Percentiles rank a stretch among this genome's conserved stretches.
These are phyloP conservation scores for Lachnellula occidentalis DNA, from an alignment of 2,329 filamentous ascomycete genomes.

Conservation along the genomic window DNA sequence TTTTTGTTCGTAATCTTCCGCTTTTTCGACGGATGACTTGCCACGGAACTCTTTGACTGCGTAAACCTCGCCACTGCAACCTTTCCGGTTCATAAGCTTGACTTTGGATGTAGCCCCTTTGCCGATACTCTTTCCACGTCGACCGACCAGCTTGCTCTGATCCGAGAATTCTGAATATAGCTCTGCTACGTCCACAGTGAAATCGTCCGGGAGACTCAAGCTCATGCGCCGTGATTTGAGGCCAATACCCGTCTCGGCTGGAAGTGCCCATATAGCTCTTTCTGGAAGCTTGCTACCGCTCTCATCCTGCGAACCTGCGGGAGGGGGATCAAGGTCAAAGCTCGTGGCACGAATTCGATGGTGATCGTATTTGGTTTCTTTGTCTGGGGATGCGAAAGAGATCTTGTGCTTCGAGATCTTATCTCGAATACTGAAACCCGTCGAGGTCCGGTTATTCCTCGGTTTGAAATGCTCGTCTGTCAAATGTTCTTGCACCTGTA, in stretches of 20 bases:
- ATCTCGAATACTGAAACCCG: constrained; percentile 24
- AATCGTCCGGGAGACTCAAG: constrained; percentile 66
- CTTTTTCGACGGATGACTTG: constrained; percentile 62
- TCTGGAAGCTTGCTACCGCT: constrained; percentile 18
- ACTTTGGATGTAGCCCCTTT: constrained; percentile 81
- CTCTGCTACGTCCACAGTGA: constrained; percentile 64
- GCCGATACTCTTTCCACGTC: constrained; percentile 69
- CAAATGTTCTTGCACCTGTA: constrained; percentile 12
- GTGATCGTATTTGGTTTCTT: constrained; percentile 2
- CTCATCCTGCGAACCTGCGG: constrained; percentile 21
- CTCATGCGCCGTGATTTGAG: constrained; percentile 76
- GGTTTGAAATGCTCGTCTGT: constrained; percentile 34
- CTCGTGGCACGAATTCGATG: constrained; percentile 24
- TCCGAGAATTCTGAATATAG: constrained; percentile 66
- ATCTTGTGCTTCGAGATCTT: constrained; percentile 19
- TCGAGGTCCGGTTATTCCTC: constrained; percentile 41
- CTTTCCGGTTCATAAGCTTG: constrained; percentile 70
- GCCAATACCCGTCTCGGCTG: constrained; percentile 65
- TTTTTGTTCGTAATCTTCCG: constrained; percentile 76
- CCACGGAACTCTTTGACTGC: constrained; percentile 85
- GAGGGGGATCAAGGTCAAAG: constrained; percentile 20
- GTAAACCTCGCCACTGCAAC: constrained; percentile 56
- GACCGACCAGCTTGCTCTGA: constrained; percentile 63
- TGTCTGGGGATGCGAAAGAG: constrained; percentile 13
- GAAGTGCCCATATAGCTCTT: constrained; percentile 50